phyloP scores from a whole-genome alignment of 352 stramenopile genomes.

The Pythium apleroticum region DNA sequence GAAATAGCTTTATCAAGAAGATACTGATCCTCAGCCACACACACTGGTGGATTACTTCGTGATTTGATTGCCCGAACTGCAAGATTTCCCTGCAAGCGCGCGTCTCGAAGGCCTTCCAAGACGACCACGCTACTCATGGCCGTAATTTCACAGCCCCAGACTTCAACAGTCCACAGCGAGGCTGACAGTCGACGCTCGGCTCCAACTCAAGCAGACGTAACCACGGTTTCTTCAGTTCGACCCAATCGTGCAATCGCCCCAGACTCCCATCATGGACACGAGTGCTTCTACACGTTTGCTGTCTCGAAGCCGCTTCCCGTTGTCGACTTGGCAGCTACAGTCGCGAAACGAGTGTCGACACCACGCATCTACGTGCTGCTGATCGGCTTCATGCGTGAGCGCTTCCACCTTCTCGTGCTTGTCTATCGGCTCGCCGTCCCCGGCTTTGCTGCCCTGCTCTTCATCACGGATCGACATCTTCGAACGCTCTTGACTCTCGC shows the following conservation, averaged over 20 bases:
- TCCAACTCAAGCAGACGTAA: neutral
- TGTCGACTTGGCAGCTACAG: neutral
- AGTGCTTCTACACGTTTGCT: neutral
- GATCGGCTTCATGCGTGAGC: neutral
- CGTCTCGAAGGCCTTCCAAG: no score
- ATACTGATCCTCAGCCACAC: no score
- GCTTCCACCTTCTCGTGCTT: slow-evolving; percentile 9
- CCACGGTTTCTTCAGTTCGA: neutral
- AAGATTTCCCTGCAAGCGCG: no score
- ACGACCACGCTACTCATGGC: no score
- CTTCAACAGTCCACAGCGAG: neutral
- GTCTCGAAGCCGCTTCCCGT: neutral
- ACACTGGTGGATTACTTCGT: no score
- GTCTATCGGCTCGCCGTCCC: slow-evolving; percentile 7
- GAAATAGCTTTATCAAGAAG: no score
- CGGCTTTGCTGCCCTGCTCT: slow-evolving; percentile 1
- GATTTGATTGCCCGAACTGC: no score
- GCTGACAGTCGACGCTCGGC: neutral
- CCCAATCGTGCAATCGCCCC: neutral
- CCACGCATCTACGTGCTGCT: neutral
- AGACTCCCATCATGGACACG: neutral
- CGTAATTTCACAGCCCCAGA: neutral
- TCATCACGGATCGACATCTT: neutral
- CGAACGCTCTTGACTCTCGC: neutral
- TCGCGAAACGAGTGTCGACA: neutral